Base-by-base conservation (phyloP, 352 stramenopile species). In the Achlya hypogyna region DNA sequence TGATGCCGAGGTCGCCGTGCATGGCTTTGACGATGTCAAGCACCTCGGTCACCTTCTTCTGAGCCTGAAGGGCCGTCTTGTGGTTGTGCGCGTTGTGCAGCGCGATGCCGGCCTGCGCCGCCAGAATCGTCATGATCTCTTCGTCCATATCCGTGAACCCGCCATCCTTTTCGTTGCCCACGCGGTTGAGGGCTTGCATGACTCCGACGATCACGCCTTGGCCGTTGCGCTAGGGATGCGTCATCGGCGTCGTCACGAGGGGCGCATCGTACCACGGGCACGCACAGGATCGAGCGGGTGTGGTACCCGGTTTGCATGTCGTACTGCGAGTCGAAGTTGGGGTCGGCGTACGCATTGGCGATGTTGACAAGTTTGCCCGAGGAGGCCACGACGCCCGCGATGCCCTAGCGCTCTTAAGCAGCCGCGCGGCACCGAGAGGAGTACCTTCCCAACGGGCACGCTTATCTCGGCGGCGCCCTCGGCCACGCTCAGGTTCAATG, bases 321-420 rank as follows among this genome's bases (percentile, higher is more conserved):
- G 69, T 97, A 95, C 31, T 94, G 79, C 53, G 78, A 79, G 65
- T 98, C 91, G 69, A 98, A 98, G 58, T 89, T 89, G 1, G 82
- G 71, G 62, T 98, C 92, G n/a, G 89, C 70, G 69, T 98, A 98
- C 1, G 92, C 94, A 69, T 98, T 88, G 5, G 69, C 74, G 53
- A 98, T 96, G 72, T 97, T 97, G 60, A 97, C 78, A 0, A 79
- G 64, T 54, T 91, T 82, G 35, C 84, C 84, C 0, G 78, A 96
- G 20, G 76, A 74, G 0, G 91, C 89, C 18, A 96, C 90, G 4
- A 78, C 88, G 5, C 93, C 93, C 27, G 89, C 88, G 51, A 98
- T 90, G 16, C 92, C 92, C 77, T 94, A 23, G 5, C 27, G 45
- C 51, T 32, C 18, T 22, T 20, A 25, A 25, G 34, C 22, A 51